Evolutionary conservation across 2,329 filamentous ascomycete genomes (phyloP), one percentile per base, ranked within the genome.

Genomic region (Oidium heveae): DNA sequence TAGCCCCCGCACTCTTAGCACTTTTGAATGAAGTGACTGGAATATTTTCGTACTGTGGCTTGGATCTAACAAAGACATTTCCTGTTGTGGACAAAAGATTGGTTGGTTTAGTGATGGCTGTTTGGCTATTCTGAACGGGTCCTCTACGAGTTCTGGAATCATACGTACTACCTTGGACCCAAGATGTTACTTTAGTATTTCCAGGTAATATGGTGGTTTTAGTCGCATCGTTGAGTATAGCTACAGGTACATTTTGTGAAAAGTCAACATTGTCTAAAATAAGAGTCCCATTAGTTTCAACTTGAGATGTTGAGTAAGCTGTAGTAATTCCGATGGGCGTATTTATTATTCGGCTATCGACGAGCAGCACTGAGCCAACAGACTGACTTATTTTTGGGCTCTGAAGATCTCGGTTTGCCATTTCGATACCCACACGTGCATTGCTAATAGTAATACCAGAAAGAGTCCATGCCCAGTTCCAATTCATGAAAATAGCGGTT

Each of bases 201-300:
- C 86, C 86, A 1, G 71, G 69, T 33, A 95, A 74, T 47, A 94
- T 70, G 1, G 71, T 71, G 4, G 69, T 67, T 46, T 74, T 70
- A 49, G 77, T 80, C 58, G 70, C 71, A 20, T 70, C 66, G 60
- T 75, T 74, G 58, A 73, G 66, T 54, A 96, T 76, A 34, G 85
- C 86, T 24, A 76, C 72, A 7, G 74, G 72, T 54, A 84, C 78
- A 55, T 77, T 80, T 51, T 72, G 71, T 59, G 61, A 57, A 69
- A 95, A 86, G 68, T 95, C 86, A 36, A 93, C 85, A 61, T 95
- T 95, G 69, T 94, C 85, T 12, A 96, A 68, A 60, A 94, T 75
- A 49, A 95, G 74, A 15, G 84, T 86, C 57, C 85, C 86, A 63
- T 87, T 89, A 61, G 84, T 84, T 55, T 73, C 69, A 22, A 78